Base-by-base conservation (phyloP, 176 grass and related monocot genomes). In the Phoenix roebelenii region DNA sequence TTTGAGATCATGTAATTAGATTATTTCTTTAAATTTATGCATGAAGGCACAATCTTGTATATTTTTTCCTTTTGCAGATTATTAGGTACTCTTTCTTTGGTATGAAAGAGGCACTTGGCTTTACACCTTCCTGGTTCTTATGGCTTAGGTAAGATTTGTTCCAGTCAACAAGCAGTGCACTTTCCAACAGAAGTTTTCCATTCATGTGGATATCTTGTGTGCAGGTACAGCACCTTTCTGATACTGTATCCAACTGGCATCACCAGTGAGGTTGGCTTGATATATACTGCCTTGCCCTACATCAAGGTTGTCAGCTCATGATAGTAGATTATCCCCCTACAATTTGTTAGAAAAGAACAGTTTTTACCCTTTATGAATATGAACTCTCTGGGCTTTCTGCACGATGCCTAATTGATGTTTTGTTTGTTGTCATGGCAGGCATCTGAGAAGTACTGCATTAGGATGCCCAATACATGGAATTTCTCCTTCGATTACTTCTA, bases 21-120 rank as follows among this genome's bases (percentile, higher is more conserved):
- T 39, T 39, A 39, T 39, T 12, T 2, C 7, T 39, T 39, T 39
- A 39, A 39, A 9, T 39, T 39, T 39, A 39, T 7, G 32, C 7
- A 28, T 28, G 26, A 28, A 28, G 5, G 1, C 32, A 1, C 6
- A 39, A 39, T 39, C 32, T 28, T 59, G 24, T 59, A 17, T 25
- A 50, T 64, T 16, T 19, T 19, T 50, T 0, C 55, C 0, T 4
- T 19, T 66, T 79, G 68, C 44, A 98, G 93, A 89, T 85, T 17
- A 83, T 92, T 53, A 88, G 93, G 63, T 98, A 98, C 59, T 85
- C 93, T 7, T 98, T 98, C 76, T 98, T 98, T 72, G 84, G 88
- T 10, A 64, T 85, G 82, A 98, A 89, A 68, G 93, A 98, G 63
- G 60, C 76, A 52, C 62, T 98, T 77, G 84, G 87, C 59, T 83